Evolutionary conservation across 2,329 filamentous ascomycete species (phyloP).

Genomic region (Penicillium capsulatum): DNA sequence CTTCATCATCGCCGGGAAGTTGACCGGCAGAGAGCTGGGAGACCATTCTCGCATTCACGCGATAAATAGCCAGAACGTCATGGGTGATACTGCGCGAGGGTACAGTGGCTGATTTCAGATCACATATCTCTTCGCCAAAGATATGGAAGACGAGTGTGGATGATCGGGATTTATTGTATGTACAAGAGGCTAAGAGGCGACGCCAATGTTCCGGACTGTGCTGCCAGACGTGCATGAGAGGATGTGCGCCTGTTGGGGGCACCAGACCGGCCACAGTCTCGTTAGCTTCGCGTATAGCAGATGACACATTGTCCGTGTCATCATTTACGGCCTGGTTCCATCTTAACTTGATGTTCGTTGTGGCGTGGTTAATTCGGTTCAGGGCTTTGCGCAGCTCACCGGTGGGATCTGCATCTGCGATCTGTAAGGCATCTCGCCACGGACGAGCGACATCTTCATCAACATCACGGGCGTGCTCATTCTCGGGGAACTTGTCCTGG

Average conservation of each 20-base stretch:
- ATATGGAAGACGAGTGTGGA: conserved; percentile 29
- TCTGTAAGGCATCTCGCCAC: conserved; percentile 26
- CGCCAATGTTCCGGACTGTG: conserved; percentile 31
- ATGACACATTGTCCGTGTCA: conserved; percentile 17
- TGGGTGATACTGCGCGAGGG: conserved; percentile 27
- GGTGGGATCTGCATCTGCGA: conserved; percentile 17
- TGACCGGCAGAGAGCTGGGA: conserved; percentile 25
- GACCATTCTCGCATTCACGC: conserved; percentile 31
- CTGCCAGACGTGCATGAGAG: conserved; percentile 34
- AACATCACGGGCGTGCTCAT: conserved; percentile 7
- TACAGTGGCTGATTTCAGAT: conserved; percentile 27
- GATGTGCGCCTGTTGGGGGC: conserved; percentile 32
- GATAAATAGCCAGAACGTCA: conserved; percentile 28
- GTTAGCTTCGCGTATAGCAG: conserved; percentile 24
- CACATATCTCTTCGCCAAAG: conserved; percentile 33
- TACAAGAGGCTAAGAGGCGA: conserved; percentile 38
- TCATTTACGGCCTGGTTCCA: conserved; percentile 18
- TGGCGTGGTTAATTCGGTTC: conserved; percentile 14
- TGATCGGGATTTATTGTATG: conserved; percentile 25
- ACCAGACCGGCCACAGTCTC: conserved; percentile 29
- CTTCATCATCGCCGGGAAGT: conserved; percentile 13
- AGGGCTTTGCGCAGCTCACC: conserved; percentile 20
- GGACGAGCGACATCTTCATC: conserved; percentile 37
- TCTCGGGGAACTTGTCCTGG: conserved; percentile 24
- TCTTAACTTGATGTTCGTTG: conserved; percentile 17